Base-by-base conservation (phyloP, 2,329 filamentous ascomycete genomes). In the Aspergillus ruber region DNA sequence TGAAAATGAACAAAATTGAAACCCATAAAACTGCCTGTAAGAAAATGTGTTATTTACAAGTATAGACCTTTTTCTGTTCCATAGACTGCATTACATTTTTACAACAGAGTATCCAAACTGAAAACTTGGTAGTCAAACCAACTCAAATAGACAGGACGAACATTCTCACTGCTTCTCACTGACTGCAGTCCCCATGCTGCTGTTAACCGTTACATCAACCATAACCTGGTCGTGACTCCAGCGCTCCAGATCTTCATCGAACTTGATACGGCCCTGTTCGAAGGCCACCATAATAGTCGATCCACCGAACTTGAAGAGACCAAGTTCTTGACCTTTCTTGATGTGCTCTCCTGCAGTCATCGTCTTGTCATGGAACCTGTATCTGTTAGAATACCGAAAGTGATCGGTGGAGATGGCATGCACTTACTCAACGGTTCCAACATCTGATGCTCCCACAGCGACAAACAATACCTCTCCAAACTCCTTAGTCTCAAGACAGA, bases 401-500 rank as follows among this genome's bases (percentile, higher is more conserved):
- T 3, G 18, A 12, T 18, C 25, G 12, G 25, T 4, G 25, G 12
- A 27, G 25, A 10, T 27, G 25, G 9, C 25, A 29, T 29, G 25
- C 13, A 56, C 66, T 48, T 61, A 71, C 70, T 64, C 50, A 8
- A 73, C 70, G 13, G 65, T 66, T 1, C 69, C 70, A 1, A 72
- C 69, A 43, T 71, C 60, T 2, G 62, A 64, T 3, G 67, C 70
- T 4, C 70, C 67, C 50, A 73, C 70, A 10, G 69, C 69, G 5
- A 71, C 68, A 51, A 73, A 73, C 12, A 71, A 50, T 6, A 73
- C 70, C 25, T 68, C 59, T 3, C 70, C 68, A 61, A 72, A 73
- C 44, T 66, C 62, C 48, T 64, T 55, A 3, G 59, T 67, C 25
- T 66, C 61, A 44, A 72, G 66, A n/a, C 64, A 55, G 2, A 73